Base-by-base conservation (phyloP, 1,139 yeast genomes). In the Kurtzmaniella quercitrusa region DNA sequence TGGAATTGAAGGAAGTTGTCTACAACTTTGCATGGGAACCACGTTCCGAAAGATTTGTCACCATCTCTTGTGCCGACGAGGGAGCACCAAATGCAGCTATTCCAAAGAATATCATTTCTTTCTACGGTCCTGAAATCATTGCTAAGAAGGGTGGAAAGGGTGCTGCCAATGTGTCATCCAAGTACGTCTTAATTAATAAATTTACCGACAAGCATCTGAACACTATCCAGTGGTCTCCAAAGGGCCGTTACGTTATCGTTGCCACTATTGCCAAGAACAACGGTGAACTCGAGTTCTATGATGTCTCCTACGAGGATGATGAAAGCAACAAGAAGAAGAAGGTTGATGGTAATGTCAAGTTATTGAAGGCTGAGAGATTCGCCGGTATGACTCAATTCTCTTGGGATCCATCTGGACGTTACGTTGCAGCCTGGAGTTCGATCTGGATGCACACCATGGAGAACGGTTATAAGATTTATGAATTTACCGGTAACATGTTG, bases 321-420 rank as follows among this genome's bases (percentile, higher is more conserved):
- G 60, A 55, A 40, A 44, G 52, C 15, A 46, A 28, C 33, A 41
- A 21, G 22, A 56, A 59, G 18, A 65, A 63, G 49, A 73, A 73
- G 54, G 63, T 60, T 42, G 66, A 71, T 19, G 82, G 84, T 40
- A 79, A 78, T 51, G 75, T 86, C 51, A 82, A 84, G 60, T 76
- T 77, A 53, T 71, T 85, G 53, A 82, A 78, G 51, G 68, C 78
- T 38, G 84, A 82, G 47, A 80, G 79, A 54, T 85, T 75, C 60
- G 74, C 79, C 45, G 95, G 96, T 49, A 79, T 91, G 72, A 86
- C 96, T 43, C 88, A 85, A 60, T 63, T 89, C 49, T 74, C 83
- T 44, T 94, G 98, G 98, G 98, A 94, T 63, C 94, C 96, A 45
- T 85, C 96, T 38, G 98, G 98, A 53, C 80, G 98, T 66, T 89